Evolutionary conservation across 140 eudicot species (phyloP).

Genomic region (Anethum foeniculum): DNA sequence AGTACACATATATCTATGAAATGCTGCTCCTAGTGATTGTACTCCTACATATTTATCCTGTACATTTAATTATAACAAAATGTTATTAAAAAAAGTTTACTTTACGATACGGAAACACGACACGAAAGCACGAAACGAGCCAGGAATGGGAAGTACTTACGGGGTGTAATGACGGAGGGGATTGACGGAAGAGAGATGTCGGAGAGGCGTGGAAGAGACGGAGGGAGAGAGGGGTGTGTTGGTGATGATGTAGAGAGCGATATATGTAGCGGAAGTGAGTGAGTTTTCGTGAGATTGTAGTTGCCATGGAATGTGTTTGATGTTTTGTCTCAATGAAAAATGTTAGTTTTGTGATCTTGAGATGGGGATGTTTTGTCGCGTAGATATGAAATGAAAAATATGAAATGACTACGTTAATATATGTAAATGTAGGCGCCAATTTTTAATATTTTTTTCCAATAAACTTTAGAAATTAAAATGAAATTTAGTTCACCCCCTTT

Average conservation of each 20-base stretch:
- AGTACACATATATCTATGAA: conserved; percentile 41
- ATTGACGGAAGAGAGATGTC: conserved; percentile 14
- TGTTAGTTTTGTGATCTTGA: not conserved
- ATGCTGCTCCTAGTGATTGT: conserved; percentile 21
- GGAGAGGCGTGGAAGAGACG: conserved; percentile 23
- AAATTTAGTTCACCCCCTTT: too few species aligned
- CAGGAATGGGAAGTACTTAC: conserved; percentile 17
- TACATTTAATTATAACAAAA: too few species aligned
- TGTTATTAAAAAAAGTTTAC: too few species aligned
- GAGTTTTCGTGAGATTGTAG: conserved; percentile 23
- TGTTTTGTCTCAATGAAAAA: not conserved
- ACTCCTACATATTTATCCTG: not conserved
- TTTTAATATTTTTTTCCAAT: too few species aligned
- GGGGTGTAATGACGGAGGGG: conserved; percentile 14
- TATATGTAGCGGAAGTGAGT: conserved; percentile 23
- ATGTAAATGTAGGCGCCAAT: not conserved
- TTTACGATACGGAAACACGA: not conserved
- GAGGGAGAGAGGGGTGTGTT: conserved; percentile 19
- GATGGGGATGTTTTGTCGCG: not conserved
- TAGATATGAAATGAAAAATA: not conserved
- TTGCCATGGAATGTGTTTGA: conserved; percentile 15
- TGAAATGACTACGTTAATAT: not conserved
- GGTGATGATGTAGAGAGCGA: conserved; percentile 12
- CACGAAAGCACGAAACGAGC: not conserved
- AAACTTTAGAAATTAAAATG: too few species aligned